Evolutionary conservation across 257 asterid genomes (phyloP).

Genomic region (Buddleja alternifolia): DNA sequence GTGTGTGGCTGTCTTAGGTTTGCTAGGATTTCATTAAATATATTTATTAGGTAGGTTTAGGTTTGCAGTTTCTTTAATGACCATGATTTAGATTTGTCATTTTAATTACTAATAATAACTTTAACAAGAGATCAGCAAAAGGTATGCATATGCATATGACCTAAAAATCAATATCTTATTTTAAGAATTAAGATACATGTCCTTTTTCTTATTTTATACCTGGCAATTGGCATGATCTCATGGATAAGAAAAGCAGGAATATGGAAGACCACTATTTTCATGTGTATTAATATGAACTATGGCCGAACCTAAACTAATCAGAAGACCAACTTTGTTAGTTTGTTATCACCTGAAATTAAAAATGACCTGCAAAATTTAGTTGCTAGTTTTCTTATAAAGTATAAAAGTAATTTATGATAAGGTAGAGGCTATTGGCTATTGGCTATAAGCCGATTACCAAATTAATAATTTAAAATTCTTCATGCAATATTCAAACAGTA

Average conservation of each 20-base stretch:
- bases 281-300: background rate
- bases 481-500: too few species aligned
- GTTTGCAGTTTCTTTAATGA: conserved; percentile 28
- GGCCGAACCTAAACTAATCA: background rate
- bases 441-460: too few species aligned
- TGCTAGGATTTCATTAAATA: conserved; percentile 30
- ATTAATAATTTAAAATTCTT: too few species aligned
- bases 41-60: conserved; percentile 37
- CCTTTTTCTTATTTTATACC: background rate
- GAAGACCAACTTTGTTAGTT: too few species aligned
- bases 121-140: background rate
- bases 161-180: conserved; percentile 28
- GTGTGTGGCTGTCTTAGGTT: conserved; percentile 36
- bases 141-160: conserved; percentile 17
- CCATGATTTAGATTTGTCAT: too few species aligned
- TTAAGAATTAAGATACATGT: background rate
- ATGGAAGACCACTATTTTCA: background rate
- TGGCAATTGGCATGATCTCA: conserved; percentile 13
- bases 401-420: too few species aligned
- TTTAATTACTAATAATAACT: conserved; percentile 15
- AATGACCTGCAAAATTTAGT: too few species aligned
- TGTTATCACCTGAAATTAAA: too few species aligned
- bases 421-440: too few species aligned
- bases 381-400: too few species aligned
- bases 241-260: conserved; percentile 20